Conservation (phyloP, 2,329 filamentous ascomycete species). For the Mariannaea sp. region DNA sequence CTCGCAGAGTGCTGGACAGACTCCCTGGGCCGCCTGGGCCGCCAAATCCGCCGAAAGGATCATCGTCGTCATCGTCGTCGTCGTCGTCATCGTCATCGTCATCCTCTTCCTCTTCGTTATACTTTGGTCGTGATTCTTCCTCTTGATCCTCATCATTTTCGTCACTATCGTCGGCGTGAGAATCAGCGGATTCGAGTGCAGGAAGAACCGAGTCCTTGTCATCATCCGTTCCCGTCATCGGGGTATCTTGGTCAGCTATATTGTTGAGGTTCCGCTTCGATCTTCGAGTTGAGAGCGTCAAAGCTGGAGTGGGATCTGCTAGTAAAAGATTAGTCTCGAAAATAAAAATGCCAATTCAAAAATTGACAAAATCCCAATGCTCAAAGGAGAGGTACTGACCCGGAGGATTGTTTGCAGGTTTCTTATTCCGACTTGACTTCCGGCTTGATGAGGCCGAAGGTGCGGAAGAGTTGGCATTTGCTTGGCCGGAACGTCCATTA, state of each 20-base stretch:
- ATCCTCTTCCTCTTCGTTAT: conserved; percentile 51
- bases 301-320: conserved; percentile 42
- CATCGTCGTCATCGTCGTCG: conserved; percentile 70
- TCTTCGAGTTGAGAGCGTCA: conserved; percentile 49
- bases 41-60: conserved; percentile 69
- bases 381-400: conserved; percentile 40
- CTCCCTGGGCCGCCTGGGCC: conserved; percentile 67
- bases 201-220: conserved; percentile 48
- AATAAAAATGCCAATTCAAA: neutral
- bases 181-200: conserved; percentile 45
- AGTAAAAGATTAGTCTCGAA: conserved; percentile 20
- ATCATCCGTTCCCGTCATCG: conserved; percentile 73
- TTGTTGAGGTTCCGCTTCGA: conserved; percentile 60
- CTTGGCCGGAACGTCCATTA: conserved; percentile 53
- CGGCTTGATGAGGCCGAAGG: conserved; percentile 69
- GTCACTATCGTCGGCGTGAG: conserved; percentile 45
- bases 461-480: conserved; percentile 62
- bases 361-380: neutral
- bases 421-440: conserved; percentile 75
- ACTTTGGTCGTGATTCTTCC: conserved; percentile 47
- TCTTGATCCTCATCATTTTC: conserved; percentile 41
- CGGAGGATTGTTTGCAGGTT: conserved; percentile 54
- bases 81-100: conserved; percentile 59
- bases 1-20: conserved; percentile 80
- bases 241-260: conserved; percentile 64